A percentile compares a stretch with the other conserved stretches of the same genome.
phyloP scores from a whole-genome alignment of 2,329 filamentous ascomycete species.

The Mariannaea sp. region DNA sequence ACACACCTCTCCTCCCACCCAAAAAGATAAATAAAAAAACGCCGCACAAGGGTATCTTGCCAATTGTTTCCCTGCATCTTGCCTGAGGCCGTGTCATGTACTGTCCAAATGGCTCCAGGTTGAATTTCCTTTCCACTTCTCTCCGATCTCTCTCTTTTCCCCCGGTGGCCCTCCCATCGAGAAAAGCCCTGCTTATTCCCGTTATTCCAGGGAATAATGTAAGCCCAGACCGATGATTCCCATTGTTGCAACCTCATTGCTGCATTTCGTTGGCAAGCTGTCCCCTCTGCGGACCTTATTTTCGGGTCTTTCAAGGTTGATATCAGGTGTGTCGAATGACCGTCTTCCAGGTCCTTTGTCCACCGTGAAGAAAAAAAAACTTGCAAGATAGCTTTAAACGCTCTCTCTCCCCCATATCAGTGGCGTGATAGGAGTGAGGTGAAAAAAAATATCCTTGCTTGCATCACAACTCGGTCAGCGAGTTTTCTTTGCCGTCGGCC shows the following conservation, averaged over 20 bases:
- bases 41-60: slow-evolving; percentile 1
- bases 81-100: neutral
- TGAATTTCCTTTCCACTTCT: neutral
- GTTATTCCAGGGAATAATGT: slow-evolving; percentile 17
- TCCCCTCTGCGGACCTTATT: neutral
- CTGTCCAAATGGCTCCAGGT: no score
- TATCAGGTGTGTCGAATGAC: neutral
- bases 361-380: neutral
- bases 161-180: no score
- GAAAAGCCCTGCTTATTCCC: neutral
- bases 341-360: neutral
- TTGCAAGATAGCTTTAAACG: neutral
- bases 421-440: neutral
- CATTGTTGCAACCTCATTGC: neutral
- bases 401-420: neutral
- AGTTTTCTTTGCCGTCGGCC: neutral
- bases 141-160: no score
- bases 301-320: neutral
- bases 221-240: neutral
- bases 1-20: no score
- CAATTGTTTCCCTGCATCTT: neutral
- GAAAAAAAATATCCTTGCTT: neutral
- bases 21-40: neutral
- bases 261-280: neutral
- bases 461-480: neutral